A percentile compares a stretch with the other conserved stretches of the same genome.
Evolutionary conservation across 345 rosid species (phyloP).

Genomic region (Gynandropsis gynandra): DNA sequence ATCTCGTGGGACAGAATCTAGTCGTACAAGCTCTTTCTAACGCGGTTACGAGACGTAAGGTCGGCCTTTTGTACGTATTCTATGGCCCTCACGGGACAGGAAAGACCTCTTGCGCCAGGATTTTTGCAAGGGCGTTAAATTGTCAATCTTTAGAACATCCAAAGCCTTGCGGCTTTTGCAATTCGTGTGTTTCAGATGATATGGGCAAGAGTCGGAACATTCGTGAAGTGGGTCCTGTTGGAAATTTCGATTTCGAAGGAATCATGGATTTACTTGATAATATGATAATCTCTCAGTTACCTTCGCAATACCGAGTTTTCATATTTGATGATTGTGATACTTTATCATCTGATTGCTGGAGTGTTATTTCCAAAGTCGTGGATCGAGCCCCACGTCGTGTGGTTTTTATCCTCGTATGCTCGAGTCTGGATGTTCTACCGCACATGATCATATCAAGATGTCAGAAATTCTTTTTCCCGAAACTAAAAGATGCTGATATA

Average conservation of each 20-base stretch:
- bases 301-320: conserved; percentile 54
- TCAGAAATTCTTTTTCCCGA: conserved; percentile 92
- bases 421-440: conserved; percentile 86
- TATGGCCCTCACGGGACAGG: conserved; percentile 98
- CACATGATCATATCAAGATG: conserved; percentile 88
- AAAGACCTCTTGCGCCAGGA: conserved; percentile 87
- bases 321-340: conserved; percentile 85
- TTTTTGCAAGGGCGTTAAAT: conserved; percentile 84
- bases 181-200: conserved; percentile 64
- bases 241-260: conserved; percentile 62
- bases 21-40: conserved; percentile 85
- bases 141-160: conserved; percentile 68
- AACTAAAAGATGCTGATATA: conserved; percentile 85
- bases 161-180: conserved; percentile 77
- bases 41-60: conserved; percentile 63
- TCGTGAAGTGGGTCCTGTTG: conserved; percentile 77
- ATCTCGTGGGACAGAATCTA: conserved; percentile 82
- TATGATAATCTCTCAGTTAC: conserved; percentile 42
- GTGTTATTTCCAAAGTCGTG: conserved; percentile 65
- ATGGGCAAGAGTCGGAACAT: conserved; percentile 63
- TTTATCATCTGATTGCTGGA: conserved; percentile 75
- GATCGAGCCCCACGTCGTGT: conserved; percentile 75
- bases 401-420: conserved; percentile 75
- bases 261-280: conserved; percentile 68
- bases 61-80: conserved; percentile 83